Percentiles rank a stretch among this genome's conserved stretches.
Evolutionary conservation across 2,329 filamentous ascomycete genomes (phyloP).

Genomic region (Rosellinia necatrix): DNA sequence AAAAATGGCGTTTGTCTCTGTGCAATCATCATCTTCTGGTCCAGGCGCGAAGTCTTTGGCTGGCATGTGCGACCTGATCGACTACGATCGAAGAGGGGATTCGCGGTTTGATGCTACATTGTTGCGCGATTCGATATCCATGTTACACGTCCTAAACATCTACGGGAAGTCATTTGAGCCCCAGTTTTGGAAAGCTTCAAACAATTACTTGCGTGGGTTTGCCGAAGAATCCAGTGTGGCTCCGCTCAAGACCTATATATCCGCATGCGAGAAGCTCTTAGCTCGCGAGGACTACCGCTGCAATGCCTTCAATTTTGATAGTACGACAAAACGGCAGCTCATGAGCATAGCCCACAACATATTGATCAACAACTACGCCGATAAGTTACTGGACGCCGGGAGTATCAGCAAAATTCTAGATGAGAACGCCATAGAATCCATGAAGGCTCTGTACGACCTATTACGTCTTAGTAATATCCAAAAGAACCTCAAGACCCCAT

Average conservation of each 20-base stretch:
- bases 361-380: slow-evolving; percentile 70
- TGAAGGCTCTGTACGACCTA: slow-evolving; percentile 78
- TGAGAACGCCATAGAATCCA: slow-evolving; percentile 68
- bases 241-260: slow-evolving; percentile 76
- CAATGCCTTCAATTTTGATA: slow-evolving; percentile 80
- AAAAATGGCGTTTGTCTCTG: slow-evolving; percentile 54
- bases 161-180: slow-evolving; percentile 84
- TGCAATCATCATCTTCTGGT: slow-evolving; percentile 33
- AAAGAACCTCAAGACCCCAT: slow-evolving; percentile 70
- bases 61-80: slow-evolving; percentile 78
- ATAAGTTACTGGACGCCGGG: slow-evolving; percentile 66
- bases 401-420: slow-evolving; percentile 76
- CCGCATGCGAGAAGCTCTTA: slow-evolving; percentile 70
- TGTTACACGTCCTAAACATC: slow-evolving; percentile 83
- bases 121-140: slow-evolving; percentile 76
- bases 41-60: slow-evolving; percentile 47
- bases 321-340: slow-evolving; percentile 77
- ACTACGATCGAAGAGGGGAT: slow-evolving; percentile 67
- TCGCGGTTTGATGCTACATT: slow-evolving; percentile 63
- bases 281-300: slow-evolving; percentile 75
- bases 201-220: slow-evolving; percentile 70
- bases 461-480: slow-evolving; percentile 74
- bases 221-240: slow-evolving; percentile 67
- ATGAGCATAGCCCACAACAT: slow-evolving; percentile 74
- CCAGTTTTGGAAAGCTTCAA: slow-evolving; percentile 69